Evolutionary conservation across 495 filamentous ascomycete species (phyloP), one percentile per base, ranked within the genome.

Genomic region (Haplographium delicatum): DNA sequence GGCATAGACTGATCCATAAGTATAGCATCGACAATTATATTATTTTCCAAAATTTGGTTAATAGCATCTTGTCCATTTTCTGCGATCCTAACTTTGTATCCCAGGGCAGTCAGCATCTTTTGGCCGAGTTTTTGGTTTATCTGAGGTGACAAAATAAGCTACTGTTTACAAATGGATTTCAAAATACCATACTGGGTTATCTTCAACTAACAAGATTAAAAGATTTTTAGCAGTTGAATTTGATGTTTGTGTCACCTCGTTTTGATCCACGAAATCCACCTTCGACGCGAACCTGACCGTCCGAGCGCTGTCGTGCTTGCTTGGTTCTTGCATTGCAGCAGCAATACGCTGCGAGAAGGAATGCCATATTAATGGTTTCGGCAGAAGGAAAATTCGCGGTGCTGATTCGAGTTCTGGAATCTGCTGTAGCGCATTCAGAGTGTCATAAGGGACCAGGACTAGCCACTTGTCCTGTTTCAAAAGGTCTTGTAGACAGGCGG

Each of bases 1-100:
- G 58, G 61, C 58, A 63, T 61, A 2, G 61, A 61, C 40, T 63
- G 54, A 31, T 63, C 61, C 58, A 63, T 63, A 10, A 63, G 46
- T 28, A 63, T 59, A 24, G 50, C 41, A 34, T 63, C 58, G 15
- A 63, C 27, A 2, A 16, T 24, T 1, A 22, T 16, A 22, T 55
- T 46, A 23, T 50, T 23, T 15, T 34, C 22, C 11, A 50, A 8
- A 0, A 55, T 1, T 19, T 33, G 30, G 13, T 27, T 23, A 7
- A 55, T 50, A 2, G 45, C 52, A 30, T 45, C 52, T 20, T 55
- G 38, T 7, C 52, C 52, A 16, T 55, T 40, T 23, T 25, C 45
- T 20, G 52, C 52, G 31, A 50, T 25, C 30, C 56, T 18, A 8
- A 63, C 61, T 15, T 44, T 38, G 33, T 61, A 61, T 22, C 51